phyloP scores from a whole-genome alignment of 2,329 filamentous ascomycete genomes.

The Exserohilum turcica region DNA sequence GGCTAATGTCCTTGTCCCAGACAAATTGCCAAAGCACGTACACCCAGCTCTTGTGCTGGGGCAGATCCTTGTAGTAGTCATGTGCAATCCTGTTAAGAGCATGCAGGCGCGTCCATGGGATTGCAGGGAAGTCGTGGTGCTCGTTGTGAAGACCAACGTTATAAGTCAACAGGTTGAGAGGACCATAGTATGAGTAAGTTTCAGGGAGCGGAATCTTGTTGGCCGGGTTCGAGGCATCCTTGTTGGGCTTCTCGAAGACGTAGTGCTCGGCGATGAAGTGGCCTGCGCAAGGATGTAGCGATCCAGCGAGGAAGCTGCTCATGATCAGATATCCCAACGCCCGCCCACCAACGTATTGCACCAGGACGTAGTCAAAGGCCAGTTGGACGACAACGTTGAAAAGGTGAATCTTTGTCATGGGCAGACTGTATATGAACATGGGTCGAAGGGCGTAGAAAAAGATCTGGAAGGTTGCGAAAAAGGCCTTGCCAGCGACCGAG shows the following conservation, averaged over 20 bases:
- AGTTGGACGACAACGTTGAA: conserved; percentile 81
- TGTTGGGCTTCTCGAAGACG: conserved; percentile 56
- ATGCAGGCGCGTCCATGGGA: conserved; percentile 89
- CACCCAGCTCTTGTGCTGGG: conserved; percentile 86
- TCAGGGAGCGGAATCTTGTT: conserved; percentile 69
- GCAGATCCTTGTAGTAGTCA: conserved; percentile 91
- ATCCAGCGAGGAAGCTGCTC: conserved; percentile 91
- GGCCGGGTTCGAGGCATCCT: conserved; percentile 61
- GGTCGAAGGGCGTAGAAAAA: conserved; percentile 97
- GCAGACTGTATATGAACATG: conserved; percentile 89
- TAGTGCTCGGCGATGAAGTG: conserved; percentile 98
- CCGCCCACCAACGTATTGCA: conserved; percentile 64
- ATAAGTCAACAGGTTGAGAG: conserved; percentile 90
- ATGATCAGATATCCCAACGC: conserved; percentile 82
- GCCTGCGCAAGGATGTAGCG: conserved; percentile 89
- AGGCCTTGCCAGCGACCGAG: conserved; percentile 93
- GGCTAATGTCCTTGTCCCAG: conserved; percentile 82
- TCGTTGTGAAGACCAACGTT: conserved; percentile 98
- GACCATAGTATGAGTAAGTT: conserved; percentile 96
- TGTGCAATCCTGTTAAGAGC: conserved; percentile 77
- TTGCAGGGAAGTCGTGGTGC: conserved; percentile 96
- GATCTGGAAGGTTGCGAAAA: conserved; percentile 99
- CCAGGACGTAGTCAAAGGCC: conserved; percentile 74
- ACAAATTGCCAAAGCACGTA: conserved; percentile 97
- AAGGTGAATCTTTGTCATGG: conserved; percentile 82